Conservation (phyloP, 768 basidiomycete genomes). For the Auricularia heimuer region DNA sequence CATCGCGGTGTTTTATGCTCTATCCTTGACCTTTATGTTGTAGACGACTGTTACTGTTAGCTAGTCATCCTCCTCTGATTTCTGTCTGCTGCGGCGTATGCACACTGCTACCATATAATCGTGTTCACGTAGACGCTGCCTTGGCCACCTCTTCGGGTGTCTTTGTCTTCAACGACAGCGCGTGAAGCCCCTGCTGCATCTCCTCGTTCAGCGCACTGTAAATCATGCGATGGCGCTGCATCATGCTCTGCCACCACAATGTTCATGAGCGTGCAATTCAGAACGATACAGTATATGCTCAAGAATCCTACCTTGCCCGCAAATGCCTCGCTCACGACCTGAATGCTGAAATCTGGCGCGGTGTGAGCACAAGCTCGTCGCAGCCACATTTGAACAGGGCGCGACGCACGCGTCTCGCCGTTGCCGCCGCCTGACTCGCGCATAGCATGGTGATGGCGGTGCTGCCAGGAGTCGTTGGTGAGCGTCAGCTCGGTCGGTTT, state of each 20-base stretch:
- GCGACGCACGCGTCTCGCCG: constrained; percentile 71
- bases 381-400: constrained; percentile 13
- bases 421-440: constrained; percentile 52
- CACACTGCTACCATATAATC: background rate
- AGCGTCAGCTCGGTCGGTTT: constrained; percentile 55
- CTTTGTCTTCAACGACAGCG: constrained; percentile 65
- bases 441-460: constrained; percentile 80
- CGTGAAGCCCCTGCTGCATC: constrained; percentile 60
- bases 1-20: too few species aligned
- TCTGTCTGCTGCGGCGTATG: too few species aligned
- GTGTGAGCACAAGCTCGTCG: constrained; percentile 11
- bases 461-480: constrained; percentile 76
- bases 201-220: constrained; percentile 65
- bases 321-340: constrained; percentile 64
- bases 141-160: constrained; percentile 42
- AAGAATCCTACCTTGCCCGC: constrained; percentile 50
- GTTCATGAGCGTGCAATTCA: background rate
- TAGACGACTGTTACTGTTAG: background rate
- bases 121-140: background rate
- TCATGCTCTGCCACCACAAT: constrained; percentile 39
- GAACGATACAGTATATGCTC: background rate
- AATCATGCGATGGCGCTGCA: constrained; percentile 77
- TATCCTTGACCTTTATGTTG: background rate
- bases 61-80: too few species aligned
- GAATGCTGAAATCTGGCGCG: constrained; percentile 60